A percentile compares a stretch with the other conserved stretches of the same genome.
phyloP scores from a whole-genome alignment of 2,329 filamentous ascomycete genomes.

The Clarireedia paspali region DNA sequence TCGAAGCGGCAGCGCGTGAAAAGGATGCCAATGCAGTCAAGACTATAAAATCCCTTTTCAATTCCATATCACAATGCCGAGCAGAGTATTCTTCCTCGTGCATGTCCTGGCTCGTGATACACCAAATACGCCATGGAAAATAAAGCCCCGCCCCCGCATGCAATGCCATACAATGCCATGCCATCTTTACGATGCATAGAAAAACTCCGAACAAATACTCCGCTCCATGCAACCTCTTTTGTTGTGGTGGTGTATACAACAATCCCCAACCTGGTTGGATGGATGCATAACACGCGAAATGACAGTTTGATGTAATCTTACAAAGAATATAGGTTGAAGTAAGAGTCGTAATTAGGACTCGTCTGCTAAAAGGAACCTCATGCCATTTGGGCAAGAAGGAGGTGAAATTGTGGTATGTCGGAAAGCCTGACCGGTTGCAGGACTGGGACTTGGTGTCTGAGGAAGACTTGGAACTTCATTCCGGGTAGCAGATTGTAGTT shows the following conservation, averaged over 20 bases:
- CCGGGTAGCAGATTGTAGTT: background rate
- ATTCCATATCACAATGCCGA: too few species aligned
- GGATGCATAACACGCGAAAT: background rate
- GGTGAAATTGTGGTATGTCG: slow-evolving; percentile 37
- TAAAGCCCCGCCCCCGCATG: background rate
- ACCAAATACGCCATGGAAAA: background rate
- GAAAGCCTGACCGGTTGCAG: slow-evolving; percentile 1
- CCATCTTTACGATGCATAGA: slow-evolving; percentile 1
- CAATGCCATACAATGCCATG: slow-evolving; percentile 1
- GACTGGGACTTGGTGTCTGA: slow-evolving; percentile 8
- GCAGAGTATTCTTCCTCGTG: too few species aligned
- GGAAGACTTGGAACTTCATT: slow-evolving; percentile 3
- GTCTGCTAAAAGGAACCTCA: slow-evolving; percentile 31
- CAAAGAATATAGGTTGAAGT: background rate
- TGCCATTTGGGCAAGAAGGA: slow-evolving; percentile 32
- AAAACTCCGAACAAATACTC: slow-evolving; percentile 6
- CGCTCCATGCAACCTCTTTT: background rate
- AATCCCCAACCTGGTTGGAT: too few species aligned
- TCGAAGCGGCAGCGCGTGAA: too few species aligned
- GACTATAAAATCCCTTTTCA: too few species aligned
- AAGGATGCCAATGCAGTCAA: too few species aligned
- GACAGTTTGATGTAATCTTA: background rate
- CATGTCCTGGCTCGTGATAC: background rate
- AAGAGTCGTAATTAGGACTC: background rate
- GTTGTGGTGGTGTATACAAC: background rate